phyloP scores from a whole-genome alignment of 306 rosid species.

The Arachis hypogaea region DNA sequence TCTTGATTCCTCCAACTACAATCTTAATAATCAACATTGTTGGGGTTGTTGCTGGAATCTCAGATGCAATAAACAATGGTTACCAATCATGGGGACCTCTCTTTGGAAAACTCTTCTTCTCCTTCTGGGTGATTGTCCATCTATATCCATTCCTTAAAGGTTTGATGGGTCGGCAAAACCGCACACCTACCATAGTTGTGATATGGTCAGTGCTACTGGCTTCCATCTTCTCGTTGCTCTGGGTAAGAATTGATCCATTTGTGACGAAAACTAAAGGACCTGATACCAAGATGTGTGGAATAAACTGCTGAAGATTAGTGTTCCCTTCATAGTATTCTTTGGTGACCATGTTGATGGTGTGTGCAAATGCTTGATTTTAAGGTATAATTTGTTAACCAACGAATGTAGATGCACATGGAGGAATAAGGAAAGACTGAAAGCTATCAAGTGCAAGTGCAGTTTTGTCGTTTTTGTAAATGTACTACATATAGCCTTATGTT shows the following conservation, averaged over 20 bases:
- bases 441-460: constrained; percentile 55
- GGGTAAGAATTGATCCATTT: constrained; percentile 96
- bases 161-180: constrained; percentile 93
- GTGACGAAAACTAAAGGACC: constrained; percentile 92
- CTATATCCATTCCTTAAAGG: constrained; percentile 98
- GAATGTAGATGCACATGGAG: constrained; percentile 44
- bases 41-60: constrained; percentile 94
- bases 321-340: constrained; percentile 42
- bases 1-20: constrained; percentile 92
- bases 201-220: constrained; percentile 96
- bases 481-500: constrained; percentile 40
- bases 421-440: constrained; percentile 56
- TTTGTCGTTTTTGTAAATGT: constrained; percentile 61
- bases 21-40: constrained; percentile 84
- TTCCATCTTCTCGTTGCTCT: constrained; percentile 90
- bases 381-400: constrained; percentile 43
- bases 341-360: constrained; percentile 49
- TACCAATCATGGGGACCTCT: constrained; percentile 97
- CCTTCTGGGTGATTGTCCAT: constrained; percentile 97
- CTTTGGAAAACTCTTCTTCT: constrained; percentile 93
- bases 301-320: constrained; percentile 69
- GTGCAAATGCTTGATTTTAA: constrained; percentile 51
- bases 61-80: constrained; percentile 96
- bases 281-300: constrained; percentile 78
- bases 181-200: constrained; percentile 94